Evolutionary conservation across 176 grass and related monocot genomes (phyloP).

Genomic region (Oryza coarctata): DNA sequence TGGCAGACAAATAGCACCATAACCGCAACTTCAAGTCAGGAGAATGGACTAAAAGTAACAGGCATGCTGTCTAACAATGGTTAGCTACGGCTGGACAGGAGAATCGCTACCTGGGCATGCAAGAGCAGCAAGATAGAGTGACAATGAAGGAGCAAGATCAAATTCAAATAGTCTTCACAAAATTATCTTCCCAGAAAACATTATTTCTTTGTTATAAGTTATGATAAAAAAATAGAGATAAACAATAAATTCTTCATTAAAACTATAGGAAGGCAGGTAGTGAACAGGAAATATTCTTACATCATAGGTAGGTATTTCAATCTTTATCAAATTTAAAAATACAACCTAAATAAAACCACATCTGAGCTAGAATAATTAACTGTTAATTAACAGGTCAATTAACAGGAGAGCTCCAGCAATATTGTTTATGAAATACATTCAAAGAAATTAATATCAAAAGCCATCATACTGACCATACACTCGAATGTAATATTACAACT

Average conservation of each 20-base stretch:
- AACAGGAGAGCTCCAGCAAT: background rate
- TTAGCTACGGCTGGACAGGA: background rate
- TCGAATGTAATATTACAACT: constrained; percentile 1
- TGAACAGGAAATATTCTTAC: background rate
- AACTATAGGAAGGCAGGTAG: background rate
- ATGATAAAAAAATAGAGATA: background rate
- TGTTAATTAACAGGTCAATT: background rate
- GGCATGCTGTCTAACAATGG: no score
- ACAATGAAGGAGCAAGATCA: background rate
- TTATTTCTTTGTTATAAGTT: background rate
- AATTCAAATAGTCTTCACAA: background rate
- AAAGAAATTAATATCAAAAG: constrained; percentile 19
- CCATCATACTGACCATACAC: background rate
- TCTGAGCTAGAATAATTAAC: background rate
- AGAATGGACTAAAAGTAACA: background rate
- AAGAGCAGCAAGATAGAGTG: background rate
- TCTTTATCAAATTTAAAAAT: background rate
- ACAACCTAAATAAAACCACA: background rate
- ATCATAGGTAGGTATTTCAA: background rate
- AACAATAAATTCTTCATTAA: background rate
- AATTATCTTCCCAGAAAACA: background rate
- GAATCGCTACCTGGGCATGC: background rate
- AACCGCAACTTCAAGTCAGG: background rate
- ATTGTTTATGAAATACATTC: background rate
- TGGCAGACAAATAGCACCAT: background rate